These are phyloP conservation scores for Pelargonium myrrhifolium DNA, from an alignment of 441 rosid species.

Conservation along the genomic window DNA sequence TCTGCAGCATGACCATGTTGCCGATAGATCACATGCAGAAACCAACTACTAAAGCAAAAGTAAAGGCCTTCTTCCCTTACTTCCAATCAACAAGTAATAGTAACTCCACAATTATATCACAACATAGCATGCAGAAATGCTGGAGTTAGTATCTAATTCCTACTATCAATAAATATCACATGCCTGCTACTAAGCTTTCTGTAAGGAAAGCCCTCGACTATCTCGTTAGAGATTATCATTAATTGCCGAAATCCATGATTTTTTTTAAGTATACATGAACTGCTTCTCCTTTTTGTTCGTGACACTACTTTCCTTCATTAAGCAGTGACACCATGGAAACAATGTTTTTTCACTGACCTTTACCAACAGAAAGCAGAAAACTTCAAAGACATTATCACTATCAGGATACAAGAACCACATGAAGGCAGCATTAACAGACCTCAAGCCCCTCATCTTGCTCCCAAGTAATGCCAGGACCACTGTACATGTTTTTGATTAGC, in stretches of 20 bases:
- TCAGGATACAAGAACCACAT: conserved; percentile 82
- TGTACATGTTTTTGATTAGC: conserved; percentile 87
- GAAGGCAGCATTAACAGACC: conserved; percentile 84
- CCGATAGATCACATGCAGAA: not conserved
- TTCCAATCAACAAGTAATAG: not conserved
- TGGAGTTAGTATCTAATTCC: not conserved
- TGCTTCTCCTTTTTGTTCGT: not conserved
- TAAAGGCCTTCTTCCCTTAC: not conserved
- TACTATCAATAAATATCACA: not conserved
- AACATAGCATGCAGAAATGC: not conserved
- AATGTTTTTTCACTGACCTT: conserved; percentile 1
- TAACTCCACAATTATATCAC: not conserved
- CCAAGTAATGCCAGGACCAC: conserved; percentile 88
- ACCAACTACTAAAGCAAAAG: not conserved
- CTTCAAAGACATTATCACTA: conserved; percentile 24
- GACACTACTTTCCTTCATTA: not conserved
- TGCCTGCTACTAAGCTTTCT: not conserved
- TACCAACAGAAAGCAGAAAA: not conserved
- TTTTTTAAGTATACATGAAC: too few species aligned
- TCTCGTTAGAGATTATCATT: too few species aligned
- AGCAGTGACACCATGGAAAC: conserved; percentile 4
- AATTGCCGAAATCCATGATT: too few species aligned
- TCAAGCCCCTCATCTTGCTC: conserved; percentile 99
- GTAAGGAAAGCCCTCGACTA: not conserved
- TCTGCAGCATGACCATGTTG: not conserved